Base-by-base conservation (phyloP, 352 stramenopile genomes). In the Lagenidium sp. region DNA sequence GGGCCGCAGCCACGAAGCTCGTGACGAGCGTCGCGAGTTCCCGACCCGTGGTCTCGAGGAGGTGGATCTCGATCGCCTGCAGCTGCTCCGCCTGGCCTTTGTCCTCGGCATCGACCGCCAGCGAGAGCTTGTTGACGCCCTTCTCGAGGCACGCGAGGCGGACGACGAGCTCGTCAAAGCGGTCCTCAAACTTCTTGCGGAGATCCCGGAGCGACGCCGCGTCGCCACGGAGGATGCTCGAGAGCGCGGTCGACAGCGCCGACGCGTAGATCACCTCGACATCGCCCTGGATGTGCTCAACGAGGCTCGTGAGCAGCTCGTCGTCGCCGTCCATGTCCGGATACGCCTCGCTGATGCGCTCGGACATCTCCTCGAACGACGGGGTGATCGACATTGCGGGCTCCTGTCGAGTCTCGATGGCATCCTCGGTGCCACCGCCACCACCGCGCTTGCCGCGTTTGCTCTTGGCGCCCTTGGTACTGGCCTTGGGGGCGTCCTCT, bases 181-280 rank as follows among this genome's bases (percentile, higher is more conserved):
- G 58, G 36, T 87, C 75, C 48, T 93, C 80, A 31, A 93, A 93
- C 30, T 56, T 65, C 53, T 77, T 80, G 15, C 68, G 65, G 21
- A 88, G 35, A 36, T 89, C 77, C 16, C 73, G 76, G 15, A 86
- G 41, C 25, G 72, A 83, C 4, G 63, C 62, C n/a, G 77, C 75
- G 48, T 89, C 80, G 18, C 80, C 80, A 6, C 80, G 80, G 4
- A 86, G 47, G 40, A 89, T 64, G 24, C 61, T 85, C 10, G 73
- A 82, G 15, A 87, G 41, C 12, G 69, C 72, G 5, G 73, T 68
- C 2, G 44, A 52, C 4, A 89, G 44, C 5, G 77, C 63, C 0
- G 45, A 28, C 11, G 71, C 59, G 47, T 89, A 90, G 12, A 87
- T 51, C 13, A 59, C 50, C 6, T 71, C 38, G 2, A 84, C 52